Evolutionary conservation across 163 green algal genomes (phyloP), one percentile per base, ranked within the genome.

Genomic region (Botryococcus braunii): DNA sequence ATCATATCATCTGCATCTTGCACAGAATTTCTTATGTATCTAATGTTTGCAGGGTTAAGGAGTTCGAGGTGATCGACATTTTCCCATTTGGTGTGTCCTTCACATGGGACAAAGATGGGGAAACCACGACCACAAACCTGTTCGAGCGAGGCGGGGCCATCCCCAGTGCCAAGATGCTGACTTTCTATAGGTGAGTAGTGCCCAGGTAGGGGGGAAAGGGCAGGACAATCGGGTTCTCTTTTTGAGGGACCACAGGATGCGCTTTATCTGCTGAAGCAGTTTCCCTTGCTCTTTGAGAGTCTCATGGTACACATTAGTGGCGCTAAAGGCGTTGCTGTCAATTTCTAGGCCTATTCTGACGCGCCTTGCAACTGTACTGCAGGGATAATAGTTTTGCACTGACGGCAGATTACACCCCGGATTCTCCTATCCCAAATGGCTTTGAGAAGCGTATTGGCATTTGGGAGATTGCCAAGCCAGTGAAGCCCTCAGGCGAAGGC

Each of bases 51-150:
- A 79, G 87, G 64, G 94, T 98, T 36, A 84, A 92, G 29, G 89
- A 97, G 49, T 98, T 97, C 82, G 89, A 97, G 68, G 90, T 98
- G 7, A 73, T 92, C 57, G 93, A 99, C 68, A 78, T 78, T 8
- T 87, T 82, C 65, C 90, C 92, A 2, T 95, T 92, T 70, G 74
- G 81, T 43, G 71, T 93, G 5, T 57, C 79, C 35, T 79, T 92
- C 35, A 70, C 62, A 34, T 96, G 85, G 82, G 85, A 94, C 50
- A 90, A 92, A 72, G 80, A 88, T 31, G 85, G 82, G 27, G 63
- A 79, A 62, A 65, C 55, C n/a, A 73, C 82, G 56, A 82, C 75
- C 2, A 75, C 71, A 43, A 59, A 74, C 5, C 69, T 98, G 2
- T 98, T 98, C 72, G 79, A 88, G 62, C 72, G 75, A 32, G 79